These are phyloP conservation scores for Rutidosis leptorrhynchoides DNA, from an alignment of 129 eudicot species.

Conservation along the genomic window DNA sequence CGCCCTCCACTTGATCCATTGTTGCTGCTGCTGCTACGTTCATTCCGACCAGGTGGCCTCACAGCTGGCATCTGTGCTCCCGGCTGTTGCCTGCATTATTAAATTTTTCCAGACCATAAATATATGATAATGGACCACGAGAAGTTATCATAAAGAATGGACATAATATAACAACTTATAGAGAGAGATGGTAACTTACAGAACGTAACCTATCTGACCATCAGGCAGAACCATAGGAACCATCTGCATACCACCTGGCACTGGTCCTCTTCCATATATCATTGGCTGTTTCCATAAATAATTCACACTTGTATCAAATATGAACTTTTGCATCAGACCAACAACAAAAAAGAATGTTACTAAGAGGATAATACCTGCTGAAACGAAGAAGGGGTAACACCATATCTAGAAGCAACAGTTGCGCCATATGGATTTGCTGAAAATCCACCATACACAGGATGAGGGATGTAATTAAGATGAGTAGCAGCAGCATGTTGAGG, in stretches of 20 bases:
- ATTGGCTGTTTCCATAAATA: constrained; percentile 56
- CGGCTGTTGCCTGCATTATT: constrained; percentile 74
- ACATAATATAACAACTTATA: background rate
- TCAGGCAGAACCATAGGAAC: constrained; percentile 99
- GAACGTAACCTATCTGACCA: constrained; percentile 97
- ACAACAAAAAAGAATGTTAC: background rate
- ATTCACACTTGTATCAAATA: background rate
- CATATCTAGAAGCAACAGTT: constrained; percentile 58
- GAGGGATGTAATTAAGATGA: constrained; percentile 67
- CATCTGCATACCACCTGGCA: constrained; percentile 99
- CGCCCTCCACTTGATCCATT: constrained; percentile 51
- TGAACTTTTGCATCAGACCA: background rate
- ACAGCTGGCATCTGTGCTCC: constrained; percentile 68
- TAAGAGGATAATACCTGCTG: constrained; percentile 64
- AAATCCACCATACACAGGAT: constrained; percentile 71
- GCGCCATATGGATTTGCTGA: constrained; percentile 74
- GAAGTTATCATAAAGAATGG: background rate
- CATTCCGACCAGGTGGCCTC: constrained; percentile 72
- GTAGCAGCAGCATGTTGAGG: constrained; percentile 55
- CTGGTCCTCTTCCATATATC: constrained; percentile 97
- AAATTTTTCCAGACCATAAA: constrained; percentile 19
- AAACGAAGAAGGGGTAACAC: constrained; percentile 70
- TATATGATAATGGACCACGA: too few species aligned
- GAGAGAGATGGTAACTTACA: constrained; percentile 60
- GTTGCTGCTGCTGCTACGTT: constrained; percentile 54